Evolutionary conservation across 2,329 filamentous ascomycete species (phyloP), one percentile per base, ranked within the genome.

Genomic region (Phialophora tarda): DNA sequence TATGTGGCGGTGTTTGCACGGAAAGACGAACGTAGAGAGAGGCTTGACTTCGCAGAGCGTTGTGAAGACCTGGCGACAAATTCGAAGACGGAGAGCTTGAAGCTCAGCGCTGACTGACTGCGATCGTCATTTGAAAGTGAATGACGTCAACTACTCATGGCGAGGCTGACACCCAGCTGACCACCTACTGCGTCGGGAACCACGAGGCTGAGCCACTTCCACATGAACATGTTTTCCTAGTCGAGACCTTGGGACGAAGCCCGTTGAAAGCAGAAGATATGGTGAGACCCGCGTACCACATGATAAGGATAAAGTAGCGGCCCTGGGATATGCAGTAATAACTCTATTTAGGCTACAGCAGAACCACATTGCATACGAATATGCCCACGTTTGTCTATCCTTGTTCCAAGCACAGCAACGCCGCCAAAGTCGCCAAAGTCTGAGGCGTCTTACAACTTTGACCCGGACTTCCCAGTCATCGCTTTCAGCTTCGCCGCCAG

Each of bases 401-500:
- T 17, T 14, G 34, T 38, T 38, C 34, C 34, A 44, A 32, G 30
- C 30, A 32, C 30, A 32, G 11, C 30, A 32, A 32, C 32, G 32
- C 32, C 32, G 32, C 32, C 32, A 11, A 12, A 34, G 32, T 12
- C 32, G 32, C 32, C 32, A 11, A 12, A 34, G 32, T 12, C 24
- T 56, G 12, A 21, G 32, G 14, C 28, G 1, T 11, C 12, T 66
- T 23, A 71, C 62, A 71, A 44, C 60, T 66, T 71, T 47, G 69
- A 66, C 41, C 60, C 65, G 14, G 10, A 32, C 41, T 32, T 63
- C 26, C 38, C 21, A 32, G 28, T 61, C 74, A 78, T 78, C n/a
- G 77, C 78, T 64, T 76, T 73, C 21, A 68, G 53, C 47, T 63
- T 66, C 56, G 78, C 76, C 73, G 81, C 82, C 67, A 82, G 69